These are phyloP conservation scores for Tolypocladium pustulatum DNA, from an alignment of 2,329 filamentous ascomycete genomes.

Conservation along the genomic window DNA sequence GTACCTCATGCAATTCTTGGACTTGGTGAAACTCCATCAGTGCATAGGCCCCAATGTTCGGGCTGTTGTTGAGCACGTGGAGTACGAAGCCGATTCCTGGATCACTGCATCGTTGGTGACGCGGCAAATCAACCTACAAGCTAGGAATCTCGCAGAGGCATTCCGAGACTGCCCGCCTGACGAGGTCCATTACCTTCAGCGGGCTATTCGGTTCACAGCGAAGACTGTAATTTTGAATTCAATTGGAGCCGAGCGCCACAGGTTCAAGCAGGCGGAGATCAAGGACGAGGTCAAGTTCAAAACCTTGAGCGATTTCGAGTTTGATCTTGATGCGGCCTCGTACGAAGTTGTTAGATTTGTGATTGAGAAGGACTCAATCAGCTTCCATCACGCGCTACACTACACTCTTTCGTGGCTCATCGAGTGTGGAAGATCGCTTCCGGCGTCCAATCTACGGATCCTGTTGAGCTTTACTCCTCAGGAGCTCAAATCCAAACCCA, in stretches of 20 bases:
- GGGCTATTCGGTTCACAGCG: slow-evolving; percentile 63
- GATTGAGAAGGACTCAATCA: slow-evolving; percentile 83
- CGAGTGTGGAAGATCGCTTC: slow-evolving; percentile 73
- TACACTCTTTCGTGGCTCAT: slow-evolving; percentile 95
- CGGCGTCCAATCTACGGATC: slow-evolving; percentile 52
- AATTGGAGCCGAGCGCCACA: slow-evolving; percentile 73
- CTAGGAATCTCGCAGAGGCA: slow-evolving; percentile 77
- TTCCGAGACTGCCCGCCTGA: slow-evolving; percentile 62
- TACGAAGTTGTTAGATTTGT: slow-evolving; percentile 75
- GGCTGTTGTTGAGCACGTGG: slow-evolving; percentile 88
- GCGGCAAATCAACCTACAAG: slow-evolving; percentile 86
- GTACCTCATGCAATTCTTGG: slow-evolving; percentile 89
- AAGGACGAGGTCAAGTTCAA: slow-evolving; percentile 82
- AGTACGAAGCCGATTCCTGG: slow-evolving; percentile 97
- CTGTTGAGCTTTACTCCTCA: slow-evolving; percentile 63
- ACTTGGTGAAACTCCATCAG: slow-evolving; percentile 91
- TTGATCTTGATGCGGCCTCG: slow-evolving; percentile 47
- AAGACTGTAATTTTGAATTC: slow-evolving; percentile 84
- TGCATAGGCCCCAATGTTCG: slow-evolving; percentile 90
- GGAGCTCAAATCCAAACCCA: slow-evolving; percentile 56
- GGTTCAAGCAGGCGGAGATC: slow-evolving; percentile 80
- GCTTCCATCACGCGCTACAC: slow-evolving; percentile 94
- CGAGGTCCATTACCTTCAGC: slow-evolving; percentile 54
- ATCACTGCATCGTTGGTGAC: slow-evolving; percentile 93
- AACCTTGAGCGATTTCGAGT: slow-evolving; percentile 65